phyloP scores from a whole-genome alignment of 805 yeast genomes.

The Cyberlindnera sargentensis region DNA sequence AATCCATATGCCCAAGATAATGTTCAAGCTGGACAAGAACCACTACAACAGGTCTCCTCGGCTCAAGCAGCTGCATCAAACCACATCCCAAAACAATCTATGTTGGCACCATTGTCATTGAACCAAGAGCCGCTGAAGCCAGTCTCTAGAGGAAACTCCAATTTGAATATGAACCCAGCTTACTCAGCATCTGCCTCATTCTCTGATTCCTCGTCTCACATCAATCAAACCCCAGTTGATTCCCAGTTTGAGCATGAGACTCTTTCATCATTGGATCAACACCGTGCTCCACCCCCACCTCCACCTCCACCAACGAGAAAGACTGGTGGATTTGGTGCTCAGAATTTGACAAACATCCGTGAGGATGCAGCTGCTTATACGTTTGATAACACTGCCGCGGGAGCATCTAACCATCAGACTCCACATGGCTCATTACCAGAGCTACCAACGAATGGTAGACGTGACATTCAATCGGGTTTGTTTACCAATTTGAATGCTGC shows the following conservation, averaged over 20 bases:
- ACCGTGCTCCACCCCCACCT: constrained; percentile 50
- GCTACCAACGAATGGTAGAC: constrained; percentile 20
- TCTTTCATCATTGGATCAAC: constrained; percentile 20
- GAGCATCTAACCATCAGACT: constrained; percentile 5
- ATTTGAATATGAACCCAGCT: constrained; percentile 3
- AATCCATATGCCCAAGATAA: too few species aligned
- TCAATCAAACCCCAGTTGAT: constrained; percentile 10
- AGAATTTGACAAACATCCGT: constrained; percentile 24
- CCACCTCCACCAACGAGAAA: constrained; percentile 53
- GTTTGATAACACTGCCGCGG: constrained; percentile 3
- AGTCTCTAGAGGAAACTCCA: constrained; percentile 21
- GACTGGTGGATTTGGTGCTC: constrained; percentile 23
- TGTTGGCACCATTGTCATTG: constrained; percentile 21
- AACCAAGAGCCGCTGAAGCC: constrained; percentile 32
- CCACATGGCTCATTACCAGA: constrained; percentile 14
- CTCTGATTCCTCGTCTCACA: constrained; percentile 11
- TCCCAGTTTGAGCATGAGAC: constrained; percentile 30
- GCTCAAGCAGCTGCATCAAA: constrained; percentile 7
- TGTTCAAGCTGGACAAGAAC: too few species aligned
- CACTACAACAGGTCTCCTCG: neutral
- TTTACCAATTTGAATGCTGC: constrained; percentile 39
- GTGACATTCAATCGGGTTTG: constrained; percentile 38
- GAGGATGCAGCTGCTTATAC: constrained; percentile 23
- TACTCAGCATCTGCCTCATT: constrained; percentile 9
- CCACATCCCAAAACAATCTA: constrained; percentile 3